A percentile compares a stretch with the other conserved stretches of the same genome.
These are phyloP conservation scores for Fusarium goolgardi DNA, from an alignment of 2,329 filamentous ascomycete genomes.

Conservation along the genomic window DNA sequence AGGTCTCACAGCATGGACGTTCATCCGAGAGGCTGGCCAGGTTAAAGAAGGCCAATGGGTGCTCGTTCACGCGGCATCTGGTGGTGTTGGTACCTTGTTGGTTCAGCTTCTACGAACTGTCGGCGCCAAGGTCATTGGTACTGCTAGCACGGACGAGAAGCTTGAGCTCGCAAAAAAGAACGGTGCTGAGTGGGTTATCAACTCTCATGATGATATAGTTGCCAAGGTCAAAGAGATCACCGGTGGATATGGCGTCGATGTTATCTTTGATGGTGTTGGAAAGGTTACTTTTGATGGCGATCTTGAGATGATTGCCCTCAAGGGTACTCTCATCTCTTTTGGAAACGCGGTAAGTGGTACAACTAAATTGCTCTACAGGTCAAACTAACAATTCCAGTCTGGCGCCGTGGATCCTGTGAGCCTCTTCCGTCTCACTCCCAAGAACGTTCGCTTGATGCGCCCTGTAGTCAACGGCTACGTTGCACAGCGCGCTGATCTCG, in stretches of 20 bases:
- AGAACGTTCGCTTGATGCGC: constrained; percentile 82
- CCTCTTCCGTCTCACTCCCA: constrained; percentile 69
- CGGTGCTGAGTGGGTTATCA: constrained; percentile 78
- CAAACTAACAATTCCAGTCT: constrained; percentile 53
- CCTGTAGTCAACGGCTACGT: constrained; percentile 80
- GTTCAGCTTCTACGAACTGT: constrained; percentile 78
- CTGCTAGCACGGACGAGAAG: constrained; percentile 80
- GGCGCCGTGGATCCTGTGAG: constrained; percentile 79
- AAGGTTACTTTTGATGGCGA: constrained; percentile 85
- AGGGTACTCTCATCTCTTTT: constrained; percentile 82
- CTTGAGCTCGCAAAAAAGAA: constrained; percentile 73
- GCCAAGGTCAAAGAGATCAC: constrained; percentile 75
- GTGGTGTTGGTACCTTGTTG: constrained; percentile 81
- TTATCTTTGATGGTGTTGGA: constrained; percentile 88
- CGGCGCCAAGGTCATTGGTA: constrained; percentile 83
- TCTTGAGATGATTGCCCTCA: constrained; percentile 77
- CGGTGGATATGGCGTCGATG: constrained; percentile 75
- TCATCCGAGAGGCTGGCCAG: constrained; percentile 80
- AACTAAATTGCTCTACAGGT: not conserved
- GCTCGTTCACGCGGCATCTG: constrained; percentile 86
- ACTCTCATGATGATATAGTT: constrained; percentile 72
- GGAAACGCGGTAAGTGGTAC: constrained; percentile 75
- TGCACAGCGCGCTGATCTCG: constrained; percentile 74
- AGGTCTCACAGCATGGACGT: constrained; percentile 83
- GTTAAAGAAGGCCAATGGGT: constrained; percentile 84